Evolutionary conservation across 1,284 basidiomycete species (phyloP).

Genomic region (Tilletia horrida): DNA sequence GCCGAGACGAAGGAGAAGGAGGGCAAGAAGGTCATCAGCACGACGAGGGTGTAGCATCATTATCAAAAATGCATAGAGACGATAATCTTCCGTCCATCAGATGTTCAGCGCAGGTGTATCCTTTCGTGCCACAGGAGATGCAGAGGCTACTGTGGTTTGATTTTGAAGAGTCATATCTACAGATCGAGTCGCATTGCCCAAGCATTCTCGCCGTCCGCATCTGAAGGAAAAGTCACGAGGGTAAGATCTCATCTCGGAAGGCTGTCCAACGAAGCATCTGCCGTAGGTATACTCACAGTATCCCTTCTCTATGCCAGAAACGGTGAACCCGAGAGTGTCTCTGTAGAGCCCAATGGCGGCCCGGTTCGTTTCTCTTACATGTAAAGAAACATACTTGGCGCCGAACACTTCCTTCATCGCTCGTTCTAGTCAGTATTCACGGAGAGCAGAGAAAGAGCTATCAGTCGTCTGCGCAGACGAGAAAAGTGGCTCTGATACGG

Average conservation of each 20-base stretch:
- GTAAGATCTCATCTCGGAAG: background rate
- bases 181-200: constrained; percentile 50
- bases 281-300: constrained; percentile 35
- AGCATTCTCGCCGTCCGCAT: constrained; percentile 54
- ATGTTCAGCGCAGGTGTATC: too few species aligned
- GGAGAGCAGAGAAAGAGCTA: too few species aligned
- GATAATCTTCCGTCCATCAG: too few species aligned
- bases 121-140: too few species aligned
- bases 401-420: constrained; percentile 53
- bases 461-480: too few species aligned
- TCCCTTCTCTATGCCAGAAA: constrained; percentile 48
- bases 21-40: constrained; percentile 9
- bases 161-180: constrained; percentile 10
- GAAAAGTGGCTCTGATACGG: background rate
- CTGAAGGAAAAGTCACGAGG: constrained; percentile 21
- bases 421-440: constrained; percentile 34
- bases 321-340: constrained; percentile 51
- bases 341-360: constrained; percentile 53
- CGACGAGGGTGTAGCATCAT: background rate
- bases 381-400: constrained; percentile 50
- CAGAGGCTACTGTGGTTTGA: background rate
- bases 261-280: background rate
- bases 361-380: constrained; percentile 52
- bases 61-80: background rate
- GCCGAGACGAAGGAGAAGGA: constrained; percentile 12